Evolutionary conservation across 2,329 filamentous ascomycete species (phyloP).

Genomic region (Alternaria tenuissima): DNA sequence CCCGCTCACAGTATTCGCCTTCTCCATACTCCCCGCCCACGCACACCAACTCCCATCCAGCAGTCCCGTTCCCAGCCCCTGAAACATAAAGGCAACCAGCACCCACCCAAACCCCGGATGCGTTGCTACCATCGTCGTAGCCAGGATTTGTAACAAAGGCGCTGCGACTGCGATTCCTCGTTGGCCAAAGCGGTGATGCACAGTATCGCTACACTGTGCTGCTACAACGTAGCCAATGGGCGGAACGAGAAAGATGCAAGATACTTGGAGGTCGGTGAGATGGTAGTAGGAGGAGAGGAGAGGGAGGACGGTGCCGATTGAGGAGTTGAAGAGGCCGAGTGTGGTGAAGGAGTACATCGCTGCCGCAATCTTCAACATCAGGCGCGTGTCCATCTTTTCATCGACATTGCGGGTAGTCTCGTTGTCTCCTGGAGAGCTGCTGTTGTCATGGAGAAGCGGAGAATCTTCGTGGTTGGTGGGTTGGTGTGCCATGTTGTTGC

Average conservation of each 20-base stretch:
- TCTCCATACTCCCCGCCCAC: slow-evolving; percentile 54
- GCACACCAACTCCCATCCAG: slow-evolving; percentile 58
- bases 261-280: slow-evolving; percentile 55
- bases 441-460: slow-evolving; percentile 9
- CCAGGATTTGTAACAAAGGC: slow-evolving; percentile 49
- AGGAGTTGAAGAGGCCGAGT: slow-evolving; percentile 55
- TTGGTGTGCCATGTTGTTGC: slow-evolving; percentile 12
- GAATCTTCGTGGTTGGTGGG: slow-evolving; percentile 8
- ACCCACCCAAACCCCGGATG: slow-evolving; percentile 46
- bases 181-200: slow-evolving; percentile 55
- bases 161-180: slow-evolving; percentile 54
- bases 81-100: slow-evolving; percentile 42
- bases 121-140: slow-evolving; percentile 36
- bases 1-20: slow-evolving; percentile 53
- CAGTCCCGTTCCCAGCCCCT: slow-evolving; percentile 52
- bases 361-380: slow-evolving; percentile 55
- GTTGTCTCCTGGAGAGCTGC: background rate
- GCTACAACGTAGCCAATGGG: slow-evolving; percentile 57
- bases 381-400: background rate
- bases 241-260: slow-evolving; percentile 55
- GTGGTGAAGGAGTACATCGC: slow-evolving; percentile 67
- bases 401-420: too few species aligned
- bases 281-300: slow-evolving; percentile 52
- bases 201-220: slow-evolving; percentile 50
- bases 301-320: slow-evolving; percentile 47